Base-by-base conservation (phyloP, 2,329 filamentous ascomycete species). In the Aspergillus pseudoglaucus region DNA sequence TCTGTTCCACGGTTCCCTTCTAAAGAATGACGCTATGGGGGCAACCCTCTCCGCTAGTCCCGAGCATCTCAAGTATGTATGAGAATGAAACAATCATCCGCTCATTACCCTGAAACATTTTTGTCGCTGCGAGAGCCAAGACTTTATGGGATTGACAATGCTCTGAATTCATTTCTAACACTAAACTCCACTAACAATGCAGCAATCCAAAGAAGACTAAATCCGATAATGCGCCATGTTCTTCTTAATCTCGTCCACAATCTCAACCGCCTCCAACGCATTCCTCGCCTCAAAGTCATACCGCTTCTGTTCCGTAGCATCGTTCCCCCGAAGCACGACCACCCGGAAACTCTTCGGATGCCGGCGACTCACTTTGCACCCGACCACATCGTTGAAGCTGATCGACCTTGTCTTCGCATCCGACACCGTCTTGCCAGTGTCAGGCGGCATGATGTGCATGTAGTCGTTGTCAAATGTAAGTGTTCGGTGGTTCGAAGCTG, bases 271-370 rank as follows among this genome's bases (percentile, higher is more conserved):
- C 62, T 85, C 82, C 20, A 72, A 69, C 7, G 72, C 68, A 53
- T 71, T 81, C 45, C 71, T 70, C 39, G 81, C 79, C 62, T 84
- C 82, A 62, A 85, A 84, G 57, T 85, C 82, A 64, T 85, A 85
- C 53, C 82, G 64, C 65, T 85, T 85, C 55, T 79, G 80, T 64
- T 84, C 82, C 25, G 75, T 75, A 56, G 80, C 76, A 63, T 84
- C 82, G 42, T 78, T 75, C 53, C 81, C 76, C 53, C 79, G 73
- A 47, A 80, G 78, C 15, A 84, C 79, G 38, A 83, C 69, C 8
- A 84, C 75, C 20, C 80, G 68, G 56, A 85, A 81, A 58, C 80
- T 81, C 65, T 81, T 81, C 7, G 80, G 79, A 61, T 85, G 82
- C 51, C 81, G 77, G 51, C 80, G 75, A 57, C 77, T 81, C 43